Evolutionary conservation across 1,284 basidiomycete species (phyloP).

Genomic region (Termitomyces sp.): DNA sequence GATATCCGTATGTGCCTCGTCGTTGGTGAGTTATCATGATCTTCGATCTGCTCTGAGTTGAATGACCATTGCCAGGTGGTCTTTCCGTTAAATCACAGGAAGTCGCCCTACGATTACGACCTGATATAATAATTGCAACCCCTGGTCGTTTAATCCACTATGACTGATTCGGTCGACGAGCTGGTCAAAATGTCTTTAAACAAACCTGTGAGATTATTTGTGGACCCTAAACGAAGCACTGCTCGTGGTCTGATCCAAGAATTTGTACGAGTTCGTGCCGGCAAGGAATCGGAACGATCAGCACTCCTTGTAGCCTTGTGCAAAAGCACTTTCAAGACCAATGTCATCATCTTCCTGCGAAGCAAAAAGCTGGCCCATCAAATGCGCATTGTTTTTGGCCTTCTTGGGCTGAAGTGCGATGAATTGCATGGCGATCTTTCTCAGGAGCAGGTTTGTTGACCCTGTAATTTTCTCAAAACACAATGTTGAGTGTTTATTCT

Average conservation of each 20-base stretch:
- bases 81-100: slow-evolving; percentile 91
- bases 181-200: slow-evolving; percentile 89
- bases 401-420: slow-evolving; percentile 83
- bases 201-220: slow-evolving; percentile 90
- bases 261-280: slow-evolving; percentile 84
- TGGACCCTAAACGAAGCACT: slow-evolving; percentile 88
- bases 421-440: slow-evolving; percentile 94
- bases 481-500: slow-evolving; percentile 9
- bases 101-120: slow-evolving; percentile 75
- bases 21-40: slow-evolving; percentile 58
- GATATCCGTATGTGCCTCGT: slow-evolving; percentile 86
- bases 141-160: slow-evolving; percentile 97
- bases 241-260: slow-evolving; percentile 92
- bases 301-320: slow-evolving; percentile 83
- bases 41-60: not conserved
- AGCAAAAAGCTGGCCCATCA: slow-evolving; percentile 98
- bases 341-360: slow-evolving; percentile 89
- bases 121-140: slow-evolving; percentile 92
- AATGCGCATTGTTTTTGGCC: slow-evolving; percentile 87
- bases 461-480: not conserved
- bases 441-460: slow-evolving; percentile 78
- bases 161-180: slow-evolving; percentile 95
- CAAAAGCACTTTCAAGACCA: slow-evolving; percentile 79
- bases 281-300: slow-evolving; percentile 76
- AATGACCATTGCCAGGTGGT: slow-evolving; percentile 56